Conservation (phyloP, 257 asterid species). For the Solanum ossicruentum region DNA sequence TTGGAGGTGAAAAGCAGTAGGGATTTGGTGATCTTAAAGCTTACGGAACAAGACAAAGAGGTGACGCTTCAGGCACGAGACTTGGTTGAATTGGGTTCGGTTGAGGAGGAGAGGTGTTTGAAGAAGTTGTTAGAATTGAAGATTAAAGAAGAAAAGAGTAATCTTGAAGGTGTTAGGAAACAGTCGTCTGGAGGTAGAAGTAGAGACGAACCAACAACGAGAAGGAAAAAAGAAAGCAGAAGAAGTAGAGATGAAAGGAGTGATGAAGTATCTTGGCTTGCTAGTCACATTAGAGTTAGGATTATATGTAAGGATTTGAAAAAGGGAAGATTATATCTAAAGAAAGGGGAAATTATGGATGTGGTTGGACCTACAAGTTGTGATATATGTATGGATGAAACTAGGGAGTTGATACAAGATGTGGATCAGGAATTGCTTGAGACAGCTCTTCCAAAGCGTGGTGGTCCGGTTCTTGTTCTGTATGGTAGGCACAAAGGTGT, state of each 20-base stretch:
- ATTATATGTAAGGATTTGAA: constrained; percentile 48
- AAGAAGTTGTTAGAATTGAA: constrained; percentile 42
- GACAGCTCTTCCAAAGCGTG: constrained; percentile 71
- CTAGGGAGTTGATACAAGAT: constrained; percentile 57
- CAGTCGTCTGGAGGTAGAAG: neutral
- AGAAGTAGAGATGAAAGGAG: constrained; percentile 3
- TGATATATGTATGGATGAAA: constrained; percentile 60
- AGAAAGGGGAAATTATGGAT: constrained; percentile 71
- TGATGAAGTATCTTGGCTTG: constrained; percentile 44
- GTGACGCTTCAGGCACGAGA: constrained; percentile 32
- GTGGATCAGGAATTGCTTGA: constrained; percentile 65
- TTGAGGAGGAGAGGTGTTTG: constrained; percentile 50
- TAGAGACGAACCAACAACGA: neutral
- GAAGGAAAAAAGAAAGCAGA: constrained; percentile 3
- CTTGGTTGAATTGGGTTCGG: constrained; percentile 58
- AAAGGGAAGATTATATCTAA: constrained; percentile 55
- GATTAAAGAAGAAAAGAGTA: constrained; percentile 7
- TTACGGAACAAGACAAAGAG: constrained; percentile 31
- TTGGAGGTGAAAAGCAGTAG: constrained; percentile 41
- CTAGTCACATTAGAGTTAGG: constrained; percentile 69
- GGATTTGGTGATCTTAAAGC: constrained; percentile 35
- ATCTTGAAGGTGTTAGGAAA: neutral
- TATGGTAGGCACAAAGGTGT: constrained; percentile 67
- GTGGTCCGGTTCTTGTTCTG: constrained; percentile 70
- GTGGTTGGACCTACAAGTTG: constrained; percentile 67